These are phyloP conservation scores for Rubus idaeus DNA, from an alignment of 306 rosid genomes.

Conservation along the genomic window DNA sequence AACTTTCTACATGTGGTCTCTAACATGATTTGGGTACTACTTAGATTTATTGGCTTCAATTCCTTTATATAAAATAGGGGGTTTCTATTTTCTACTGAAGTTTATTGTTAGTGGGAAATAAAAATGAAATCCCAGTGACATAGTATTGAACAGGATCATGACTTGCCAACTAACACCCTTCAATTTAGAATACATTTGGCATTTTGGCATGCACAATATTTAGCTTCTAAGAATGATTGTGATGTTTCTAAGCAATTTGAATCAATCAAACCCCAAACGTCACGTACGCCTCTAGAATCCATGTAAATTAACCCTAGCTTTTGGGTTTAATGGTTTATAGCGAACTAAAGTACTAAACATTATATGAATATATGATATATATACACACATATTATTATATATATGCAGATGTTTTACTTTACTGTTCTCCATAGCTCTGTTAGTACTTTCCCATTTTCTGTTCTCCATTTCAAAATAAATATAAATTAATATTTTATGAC, in stretches of 20 bases:
- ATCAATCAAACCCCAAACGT: not conserved
- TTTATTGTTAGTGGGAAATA: not conserved
- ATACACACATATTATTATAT: not conserved
- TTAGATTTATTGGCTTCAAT: not conserved
- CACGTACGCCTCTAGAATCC: not conserved
- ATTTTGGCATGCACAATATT: too few species aligned
- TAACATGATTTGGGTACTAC: not conserved
- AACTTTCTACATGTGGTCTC: conserved; percentile 7
- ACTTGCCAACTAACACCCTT: not conserved
- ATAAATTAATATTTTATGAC: too few species aligned
- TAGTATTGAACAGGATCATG: not conserved
- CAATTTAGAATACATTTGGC: not conserved
- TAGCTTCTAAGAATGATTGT: not conserved
- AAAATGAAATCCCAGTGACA: not conserved
- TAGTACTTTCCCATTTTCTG: not conserved
- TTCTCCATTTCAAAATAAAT: too few species aligned
- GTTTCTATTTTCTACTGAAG: not conserved
- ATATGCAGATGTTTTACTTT: not conserved
- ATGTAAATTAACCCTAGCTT: not conserved
- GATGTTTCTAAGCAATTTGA: conserved; percentile 4
- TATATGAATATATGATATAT: too few species aligned
- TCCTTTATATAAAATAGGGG: not conserved
- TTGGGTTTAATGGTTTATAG: not conserved
- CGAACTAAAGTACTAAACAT: not conserved
- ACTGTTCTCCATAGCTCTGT: not conserved